Conservation (phyloP, 2,329 filamentous ascomycete genomes). For the Cordyceps farinosa region DNA sequence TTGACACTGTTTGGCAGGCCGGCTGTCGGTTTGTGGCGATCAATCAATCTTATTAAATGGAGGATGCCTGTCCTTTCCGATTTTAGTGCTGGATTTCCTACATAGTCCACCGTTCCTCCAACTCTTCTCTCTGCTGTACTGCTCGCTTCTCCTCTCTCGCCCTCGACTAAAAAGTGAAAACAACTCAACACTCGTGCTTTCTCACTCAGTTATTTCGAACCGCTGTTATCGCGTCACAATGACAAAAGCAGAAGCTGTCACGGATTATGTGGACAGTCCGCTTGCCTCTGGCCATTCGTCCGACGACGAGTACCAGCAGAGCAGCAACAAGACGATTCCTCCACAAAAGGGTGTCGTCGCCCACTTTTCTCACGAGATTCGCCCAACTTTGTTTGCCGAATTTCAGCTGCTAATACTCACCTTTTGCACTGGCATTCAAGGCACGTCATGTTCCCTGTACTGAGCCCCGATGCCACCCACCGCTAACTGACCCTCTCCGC, state of each 20-base stretch:
- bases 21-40: slow-evolving; percentile 14
- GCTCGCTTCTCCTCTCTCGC: background rate
- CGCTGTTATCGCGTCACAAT: background rate
- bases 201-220: background rate
- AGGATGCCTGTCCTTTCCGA: background rate
- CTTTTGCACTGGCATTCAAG: slow-evolving; percentile 50
- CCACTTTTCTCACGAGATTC: slow-evolving; percentile 31
- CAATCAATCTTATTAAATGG: slow-evolving; percentile 6
- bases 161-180: background rate
- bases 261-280: background rate
- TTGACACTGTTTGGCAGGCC: background rate
- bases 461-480: too few species aligned
- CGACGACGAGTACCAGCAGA: slow-evolving; percentile 8
- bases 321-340: slow-evolving; percentile 1
- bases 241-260: background rate
- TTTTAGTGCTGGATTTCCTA: background rate
- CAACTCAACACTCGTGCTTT: background rate
- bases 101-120: background rate
- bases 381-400: slow-evolving; percentile 41
- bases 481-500: background rate
- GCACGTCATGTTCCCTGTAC: slow-evolving; percentile 24
- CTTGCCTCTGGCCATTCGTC: slow-evolving; percentile 4
- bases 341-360: background rate
- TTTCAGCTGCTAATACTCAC: slow-evolving; percentile 45
- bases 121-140: background rate